Percentiles rank a stretch among this genome's conserved stretches.
Evolutionary conservation across 2,329 filamentous ascomycete genomes (phyloP).

Genomic region (Apiospora sp.): DNA sequence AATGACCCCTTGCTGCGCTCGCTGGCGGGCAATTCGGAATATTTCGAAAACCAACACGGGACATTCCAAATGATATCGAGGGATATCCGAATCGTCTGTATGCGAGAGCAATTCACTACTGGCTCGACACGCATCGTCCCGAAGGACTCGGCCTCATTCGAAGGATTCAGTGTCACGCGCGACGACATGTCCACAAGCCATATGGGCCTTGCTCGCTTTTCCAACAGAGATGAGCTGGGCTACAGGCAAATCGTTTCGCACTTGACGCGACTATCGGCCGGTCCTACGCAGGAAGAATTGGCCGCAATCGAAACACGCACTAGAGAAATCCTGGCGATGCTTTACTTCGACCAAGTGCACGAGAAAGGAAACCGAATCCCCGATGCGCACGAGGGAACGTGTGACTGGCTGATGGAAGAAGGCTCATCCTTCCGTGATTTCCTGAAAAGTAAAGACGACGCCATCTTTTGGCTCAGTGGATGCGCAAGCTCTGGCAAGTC

Average conservation of each 20-base stretch:
- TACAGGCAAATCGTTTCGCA: slow-evolving; percentile 27
- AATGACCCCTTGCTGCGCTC: slow-evolving; percentile 22
- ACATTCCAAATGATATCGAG: slow-evolving; percentile 25
- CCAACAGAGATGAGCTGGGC: slow-evolving; percentile 20
- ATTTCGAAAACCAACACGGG: slow-evolving; percentile 25
- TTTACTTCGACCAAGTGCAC: slow-evolving; percentile 28
- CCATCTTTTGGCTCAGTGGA: slow-evolving; percentile 34
- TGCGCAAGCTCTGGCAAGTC: slow-evolving; percentile 35
- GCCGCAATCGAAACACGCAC: slow-evolving; percentile 23
- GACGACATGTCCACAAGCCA: slow-evolving; percentile 27
- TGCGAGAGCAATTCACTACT: slow-evolving; percentile 26
- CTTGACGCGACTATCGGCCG: slow-evolving; percentile 22
- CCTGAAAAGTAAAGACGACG: slow-evolving; percentile 27
- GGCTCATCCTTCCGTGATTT: slow-evolving; percentile 27
- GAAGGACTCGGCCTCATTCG: slow-evolving; percentile 23
- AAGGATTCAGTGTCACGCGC: slow-evolving; percentile 26
- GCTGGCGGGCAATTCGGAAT: slow-evolving; percentile 21
- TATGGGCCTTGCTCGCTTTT: slow-evolving; percentile 27
- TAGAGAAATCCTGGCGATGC: slow-evolving; percentile 24
- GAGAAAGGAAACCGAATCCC: slow-evolving; percentile 20
- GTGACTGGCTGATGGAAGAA: slow-evolving; percentile 24
- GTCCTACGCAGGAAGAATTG: slow-evolving; percentile 17
- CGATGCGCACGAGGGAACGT: slow-evolving; percentile 24
- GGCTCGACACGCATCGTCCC: slow-evolving; percentile 19
- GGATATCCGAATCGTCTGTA: slow-evolving; percentile 27